A percentile compares a stretch with the other conserved stretches of the same genome.
phyloP scores from a whole-genome alignment of 768 basidiomycete species.

The Cubamyces lactineus region DNA sequence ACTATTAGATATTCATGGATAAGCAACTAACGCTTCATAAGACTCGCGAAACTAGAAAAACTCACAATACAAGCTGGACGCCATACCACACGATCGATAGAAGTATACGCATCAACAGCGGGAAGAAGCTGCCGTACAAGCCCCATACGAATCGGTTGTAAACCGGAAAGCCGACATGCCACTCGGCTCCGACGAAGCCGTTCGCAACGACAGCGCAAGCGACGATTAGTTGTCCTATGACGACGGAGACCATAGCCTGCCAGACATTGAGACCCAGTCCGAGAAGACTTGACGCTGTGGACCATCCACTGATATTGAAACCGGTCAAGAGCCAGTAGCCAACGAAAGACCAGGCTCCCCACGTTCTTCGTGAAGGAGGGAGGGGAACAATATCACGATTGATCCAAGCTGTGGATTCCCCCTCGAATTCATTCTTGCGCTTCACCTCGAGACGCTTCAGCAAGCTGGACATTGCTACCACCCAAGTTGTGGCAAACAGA shows the following conservation, averaged over 20 bases:
- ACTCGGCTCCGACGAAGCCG: slow-evolving; percentile 26
- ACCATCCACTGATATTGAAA: slow-evolving; percentile 27
- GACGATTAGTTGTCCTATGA: slow-evolving; percentile 24
- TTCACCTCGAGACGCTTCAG: slow-evolving; percentile 22
- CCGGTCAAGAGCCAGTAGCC: slow-evolving; percentile 28
- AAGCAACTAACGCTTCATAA: too few relatives aligned
- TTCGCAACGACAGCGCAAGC: slow-evolving; percentile 20
- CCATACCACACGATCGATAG: slow-evolving; percentile 29
- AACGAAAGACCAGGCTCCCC: slow-evolving; percentile 27
- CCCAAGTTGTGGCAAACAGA: too few relatives aligned
- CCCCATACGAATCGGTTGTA: slow-evolving; percentile 27
- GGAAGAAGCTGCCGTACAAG: slow-evolving; percentile 26
- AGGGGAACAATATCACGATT: slow-evolving; percentile 30
- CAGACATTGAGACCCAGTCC: slow-evolving; percentile 25
- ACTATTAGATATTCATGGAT: not conserved
- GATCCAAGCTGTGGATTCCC: slow-evolving; percentile 22
- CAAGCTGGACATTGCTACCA: not conserved
- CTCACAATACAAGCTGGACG: slow-evolving; percentile 25
- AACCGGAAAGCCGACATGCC: slow-evolving; percentile 27
- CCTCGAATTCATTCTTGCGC: slow-evolving; percentile 12
- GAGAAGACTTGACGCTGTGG: slow-evolving; percentile 25
- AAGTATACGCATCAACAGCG: slow-evolving; percentile 27
- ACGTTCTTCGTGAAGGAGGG: slow-evolving; percentile 27
- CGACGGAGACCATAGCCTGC: slow-evolving; percentile 27
- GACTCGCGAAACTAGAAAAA: too few relatives aligned